phyloP scores from a whole-genome alignment of 208 protist genomes.

The Sergeia podlipaevii region DNA sequence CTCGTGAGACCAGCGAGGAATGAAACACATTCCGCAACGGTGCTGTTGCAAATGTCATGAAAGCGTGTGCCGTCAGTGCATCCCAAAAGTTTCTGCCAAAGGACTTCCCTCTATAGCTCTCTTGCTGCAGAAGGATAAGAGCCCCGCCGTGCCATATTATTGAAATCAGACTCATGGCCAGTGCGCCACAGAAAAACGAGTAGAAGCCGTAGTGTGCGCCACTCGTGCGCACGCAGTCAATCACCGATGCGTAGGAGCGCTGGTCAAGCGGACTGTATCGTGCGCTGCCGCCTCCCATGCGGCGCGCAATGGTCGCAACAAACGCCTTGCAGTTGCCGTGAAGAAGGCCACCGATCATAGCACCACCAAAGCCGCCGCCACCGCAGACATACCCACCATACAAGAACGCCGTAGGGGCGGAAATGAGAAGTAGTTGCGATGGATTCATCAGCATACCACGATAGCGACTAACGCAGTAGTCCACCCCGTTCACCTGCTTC shows the following conservation, averaged over 20 bases:
- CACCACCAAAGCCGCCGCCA: slow-evolving; percentile 41
- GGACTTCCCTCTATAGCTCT: slow-evolving; percentile 17
- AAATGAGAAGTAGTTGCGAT: slow-evolving; percentile 77
- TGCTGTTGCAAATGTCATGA: slow-evolving; percentile 78
- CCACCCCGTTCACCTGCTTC: slow-evolving; percentile 25
- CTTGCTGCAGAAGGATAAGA: slow-evolving; percentile 55
- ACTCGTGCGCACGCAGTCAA: slow-evolving; percentile 56
- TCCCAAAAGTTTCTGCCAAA: slow-evolving; percentile 55
- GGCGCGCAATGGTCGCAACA: slow-evolving; percentile 59
- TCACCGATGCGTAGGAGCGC: slow-evolving; percentile 40
- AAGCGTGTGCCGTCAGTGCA: slow-evolving; percentile 71
- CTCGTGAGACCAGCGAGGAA: slow-evolving; percentile 55
- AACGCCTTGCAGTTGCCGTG: slow-evolving; percentile 56
- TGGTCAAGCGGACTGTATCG: slow-evolving; percentile 44
- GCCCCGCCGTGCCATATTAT: slow-evolving; percentile 70
- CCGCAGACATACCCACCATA: slow-evolving; percentile 75
- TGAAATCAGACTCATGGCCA: slow-evolving; percentile 50
- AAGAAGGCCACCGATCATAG: slow-evolving; percentile 50
- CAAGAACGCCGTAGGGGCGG: slow-evolving; percentile 50
- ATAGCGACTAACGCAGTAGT: slow-evolving; percentile 63
- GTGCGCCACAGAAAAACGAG: slow-evolving; percentile 70
- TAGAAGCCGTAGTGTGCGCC: slow-evolving; percentile 60
- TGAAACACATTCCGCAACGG: slow-evolving; percentile 79
- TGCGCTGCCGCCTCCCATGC: slow-evolving; percentile 44
- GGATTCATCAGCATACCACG: slow-evolving; percentile 74